Conservation (phyloP, 2,329 filamentous ascomycete species). For the Cladorrhinum sp. region DNA sequence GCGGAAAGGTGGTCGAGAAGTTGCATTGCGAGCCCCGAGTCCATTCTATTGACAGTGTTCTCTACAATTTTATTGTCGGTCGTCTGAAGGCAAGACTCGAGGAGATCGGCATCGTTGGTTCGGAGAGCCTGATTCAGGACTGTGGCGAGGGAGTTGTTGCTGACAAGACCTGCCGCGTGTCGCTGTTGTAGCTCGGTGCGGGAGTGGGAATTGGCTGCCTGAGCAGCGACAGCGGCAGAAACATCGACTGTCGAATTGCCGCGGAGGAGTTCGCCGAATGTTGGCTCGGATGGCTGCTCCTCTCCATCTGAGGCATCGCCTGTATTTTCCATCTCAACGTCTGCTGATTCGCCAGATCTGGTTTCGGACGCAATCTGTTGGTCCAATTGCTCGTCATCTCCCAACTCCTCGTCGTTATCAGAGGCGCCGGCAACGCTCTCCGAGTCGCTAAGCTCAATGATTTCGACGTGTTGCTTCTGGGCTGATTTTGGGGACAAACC, state of each 20-base stretch:
- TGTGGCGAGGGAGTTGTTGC: slow-evolving; percentile 78
- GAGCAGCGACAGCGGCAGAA: slow-evolving; percentile 52
- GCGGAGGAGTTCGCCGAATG: slow-evolving; percentile 83
- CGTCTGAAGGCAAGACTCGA: slow-evolving; percentile 88
- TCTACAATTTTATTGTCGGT: slow-evolving; percentile 74
- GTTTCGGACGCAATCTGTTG: slow-evolving; percentile 20
- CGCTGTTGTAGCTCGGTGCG: slow-evolving; percentile 36
- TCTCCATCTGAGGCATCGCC: slow-evolving; percentile 42
- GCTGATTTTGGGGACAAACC: slow-evolving; percentile 35
- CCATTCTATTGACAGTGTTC: slow-evolving; percentile 85
- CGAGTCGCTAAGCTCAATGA: slow-evolving; percentile 56
- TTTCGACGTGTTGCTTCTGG: slow-evolving; percentile 32
- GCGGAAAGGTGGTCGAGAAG: slow-evolving; percentile 84
- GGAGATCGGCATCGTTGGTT: slow-evolving; percentile 83
- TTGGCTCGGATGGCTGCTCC: slow-evolving; percentile 55
- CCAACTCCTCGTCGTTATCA: slow-evolving; percentile 40
- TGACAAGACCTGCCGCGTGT: slow-evolving; percentile 53
- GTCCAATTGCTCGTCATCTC: slow-evolving; percentile 23
- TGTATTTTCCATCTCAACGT: slow-evolving; percentile 27
- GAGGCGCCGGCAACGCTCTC: slow-evolving; percentile 46
- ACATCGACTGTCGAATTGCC: slow-evolving; percentile 72
- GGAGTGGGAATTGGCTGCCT: slow-evolving; percentile 34
- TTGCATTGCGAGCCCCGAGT: slow-evolving; percentile 74
- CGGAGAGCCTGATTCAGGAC: slow-evolving; percentile 91
- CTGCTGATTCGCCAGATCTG: slow-evolving; percentile 19